Evolutionary conservation across 768 basidiomycete genomes (phyloP).

Genomic region (Calocybe indica): DNA sequence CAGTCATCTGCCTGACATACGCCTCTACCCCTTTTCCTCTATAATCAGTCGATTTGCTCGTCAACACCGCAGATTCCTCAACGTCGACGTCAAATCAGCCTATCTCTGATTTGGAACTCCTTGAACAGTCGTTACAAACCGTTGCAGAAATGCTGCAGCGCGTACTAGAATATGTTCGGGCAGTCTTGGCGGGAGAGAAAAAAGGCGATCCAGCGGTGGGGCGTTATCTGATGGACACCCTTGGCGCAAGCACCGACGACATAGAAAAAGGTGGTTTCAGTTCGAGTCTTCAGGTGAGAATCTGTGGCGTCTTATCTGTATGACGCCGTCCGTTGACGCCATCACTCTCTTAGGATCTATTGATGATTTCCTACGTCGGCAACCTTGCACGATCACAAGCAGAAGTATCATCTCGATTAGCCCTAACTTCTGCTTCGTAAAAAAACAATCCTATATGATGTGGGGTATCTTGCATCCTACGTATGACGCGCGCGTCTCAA

Average conservation of each 20-base stretch:
- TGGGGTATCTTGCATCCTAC: background rate
- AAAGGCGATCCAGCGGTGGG: slow-evolving; percentile 83
- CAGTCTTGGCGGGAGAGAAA: slow-evolving; percentile 71
- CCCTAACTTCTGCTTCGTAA: slow-evolving; percentile 55
- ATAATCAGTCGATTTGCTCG: slow-evolving; percentile 70
- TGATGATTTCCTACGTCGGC: slow-evolving; percentile 93
- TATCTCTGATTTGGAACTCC: slow-evolving; percentile 65
- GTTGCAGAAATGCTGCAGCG: slow-evolving; percentile 80
- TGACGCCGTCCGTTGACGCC: slow-evolving; percentile 13
- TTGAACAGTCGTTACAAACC: slow-evolving; percentile 65
- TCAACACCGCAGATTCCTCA: slow-evolving; percentile 39
- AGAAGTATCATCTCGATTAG: slow-evolving; percentile 84
- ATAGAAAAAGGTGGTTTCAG: slow-evolving; percentile 72
- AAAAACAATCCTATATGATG: slow-evolving; percentile 5
- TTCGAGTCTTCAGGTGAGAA: slow-evolving; percentile 61
- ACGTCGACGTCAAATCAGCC: slow-evolving; percentile 46
- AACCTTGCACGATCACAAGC: slow-evolving; percentile 92
- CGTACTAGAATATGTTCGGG: slow-evolving; percentile 78
- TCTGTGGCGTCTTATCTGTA: background rate
- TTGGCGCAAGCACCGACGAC: slow-evolving; percentile 65
- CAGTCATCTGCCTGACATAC: background rate
- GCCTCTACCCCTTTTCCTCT: slow-evolving; percentile 4
- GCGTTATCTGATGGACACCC: slow-evolving; percentile 85
- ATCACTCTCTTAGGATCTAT: slow-evolving; percentile 56
- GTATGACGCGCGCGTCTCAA: slow-evolving; percentile 19